Evolutionary conservation across 176 grass and related monocot genomes (phyloP), one percentile per base, ranked within the genome.

Genomic region (Microstegium vimineum): DNA sequence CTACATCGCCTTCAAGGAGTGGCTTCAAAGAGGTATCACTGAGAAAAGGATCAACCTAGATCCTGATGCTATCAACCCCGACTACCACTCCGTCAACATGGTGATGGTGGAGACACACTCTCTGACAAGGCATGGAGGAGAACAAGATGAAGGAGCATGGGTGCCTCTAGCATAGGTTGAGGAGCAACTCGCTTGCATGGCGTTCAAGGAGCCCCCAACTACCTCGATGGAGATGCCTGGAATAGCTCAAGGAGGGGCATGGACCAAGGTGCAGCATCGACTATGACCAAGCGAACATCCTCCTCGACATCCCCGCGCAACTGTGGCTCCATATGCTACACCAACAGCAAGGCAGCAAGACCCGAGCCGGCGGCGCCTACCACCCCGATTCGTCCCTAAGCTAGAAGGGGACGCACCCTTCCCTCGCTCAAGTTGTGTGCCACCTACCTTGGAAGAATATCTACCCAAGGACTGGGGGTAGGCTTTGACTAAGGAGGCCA

Each of bases 201-300:
- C 43, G 43, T 4, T 46, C 3, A 16, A 46, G 4, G 3, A 5
- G 43, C 4, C 43, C 14, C 43, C 12, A 45, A 15, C 42, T 15
- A 1, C 12, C 4, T 14, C 42, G 1, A 45, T 1, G 10, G 42
- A 45, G 12, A 0, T 3, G 1, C 12, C 42, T 4, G 1, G 12
- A 1, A 1, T 12, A 2, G 0, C 12, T 4, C 42, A 15, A 45
- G 42, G 10, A 0, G 0, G 0, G 2, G 0, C 8, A 0, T 38
- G 65, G 65, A 68, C 8, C 3, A 0, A 11, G 3, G 65, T 68
- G 10, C 42, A 7, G 0, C 9, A 0, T 3, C 34, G 13, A 5
- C 34, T 0, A 38, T 0, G 8, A n/a, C n/a, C n/a, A n/a, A n/a
- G 20, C 17, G 17, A n/a, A n/a, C n/a, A n/a, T 0, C 17, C 16